Conservation (phyloP, 495 filamentous ascomycete genomes). For the Annulohypoxylon maeteangense region DNA sequence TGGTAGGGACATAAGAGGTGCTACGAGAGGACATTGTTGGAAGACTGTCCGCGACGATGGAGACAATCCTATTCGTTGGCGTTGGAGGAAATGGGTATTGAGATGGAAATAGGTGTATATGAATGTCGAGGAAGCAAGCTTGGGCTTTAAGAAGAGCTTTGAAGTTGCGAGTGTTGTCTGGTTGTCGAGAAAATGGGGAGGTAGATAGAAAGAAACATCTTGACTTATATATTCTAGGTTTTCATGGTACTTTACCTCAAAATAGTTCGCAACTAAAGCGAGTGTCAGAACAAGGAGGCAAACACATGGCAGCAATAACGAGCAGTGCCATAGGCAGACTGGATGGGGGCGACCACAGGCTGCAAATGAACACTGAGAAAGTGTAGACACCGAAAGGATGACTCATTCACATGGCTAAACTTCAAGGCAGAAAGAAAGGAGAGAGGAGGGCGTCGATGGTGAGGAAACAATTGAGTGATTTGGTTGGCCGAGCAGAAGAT, state of each 20-base stretch:
- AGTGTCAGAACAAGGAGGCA: conserved; percentile 18
- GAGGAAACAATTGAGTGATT: conserved; percentile 34
- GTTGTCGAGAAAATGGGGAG: conserved; percentile 6
- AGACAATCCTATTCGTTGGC: conserved; percentile 12
- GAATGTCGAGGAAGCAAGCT: background rate
- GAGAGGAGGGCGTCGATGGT: conserved; percentile 13
- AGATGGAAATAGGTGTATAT: background rate
- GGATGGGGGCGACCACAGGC: conserved; percentile 25
- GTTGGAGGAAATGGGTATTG: background rate
- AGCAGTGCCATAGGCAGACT: conserved; percentile 40
- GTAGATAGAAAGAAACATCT: conserved; percentile 2
- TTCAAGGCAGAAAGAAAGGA: conserved; percentile 35
- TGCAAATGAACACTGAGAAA: conserved; percentile 10
- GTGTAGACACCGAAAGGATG: conserved; percentile 35
- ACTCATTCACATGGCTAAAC: conserved; percentile 28
- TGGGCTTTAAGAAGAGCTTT: conserved; percentile 3
- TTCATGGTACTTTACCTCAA: conserved; percentile 15
- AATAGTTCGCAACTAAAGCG: conserved; percentile 7
- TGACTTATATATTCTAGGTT: conserved; percentile 9
- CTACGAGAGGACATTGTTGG: conserved; percentile 28
- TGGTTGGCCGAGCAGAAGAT: background rate
- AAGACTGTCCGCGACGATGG: too few relatives aligned
- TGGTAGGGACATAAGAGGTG: background rate
- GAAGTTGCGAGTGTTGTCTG: conserved; percentile 12
- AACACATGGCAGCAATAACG: conserved; percentile 11